Evolutionary conservation across 352 stramenopile genomes (phyloP).

Genomic region (Peronospora destructor): DNA sequence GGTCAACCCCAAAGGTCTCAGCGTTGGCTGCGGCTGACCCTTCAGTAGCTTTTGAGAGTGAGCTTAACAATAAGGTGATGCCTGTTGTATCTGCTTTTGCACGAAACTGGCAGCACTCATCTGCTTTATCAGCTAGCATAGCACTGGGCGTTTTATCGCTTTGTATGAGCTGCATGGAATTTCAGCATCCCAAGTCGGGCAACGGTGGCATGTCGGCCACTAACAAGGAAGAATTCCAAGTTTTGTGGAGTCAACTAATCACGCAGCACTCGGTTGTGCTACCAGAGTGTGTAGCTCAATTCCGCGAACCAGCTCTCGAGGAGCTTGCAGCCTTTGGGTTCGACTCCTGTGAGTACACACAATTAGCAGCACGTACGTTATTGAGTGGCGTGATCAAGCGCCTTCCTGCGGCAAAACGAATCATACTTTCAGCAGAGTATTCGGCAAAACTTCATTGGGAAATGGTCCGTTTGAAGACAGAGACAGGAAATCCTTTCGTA

Average conservation of each 20-base stretch:
- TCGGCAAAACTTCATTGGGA: conserved; percentile 76
- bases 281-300: conserved; percentile 59
- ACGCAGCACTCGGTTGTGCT: conserved; percentile 79
- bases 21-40: neutral
- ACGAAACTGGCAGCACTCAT: conserved; percentile 72
- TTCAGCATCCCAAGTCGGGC: conserved; percentile 43
- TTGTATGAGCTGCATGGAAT: conserved; percentile 82
- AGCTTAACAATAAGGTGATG: neutral
- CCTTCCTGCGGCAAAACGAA: conserved; percentile 36
- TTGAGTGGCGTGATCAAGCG: conserved; percentile 76
- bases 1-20: conserved; percentile 23
- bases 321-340: conserved; percentile 71
- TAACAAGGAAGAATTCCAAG: conserved; percentile 80
- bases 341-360: conserved; percentile 66
- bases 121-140: conserved; percentile 54
- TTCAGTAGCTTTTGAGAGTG: neutral
- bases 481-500: conserved; percentile 36
- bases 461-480: conserved; percentile 62
- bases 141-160: conserved; percentile 65
- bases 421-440: conserved; percentile 59
- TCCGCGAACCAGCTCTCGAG: conserved; percentile 66
- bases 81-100: conserved; percentile 28
- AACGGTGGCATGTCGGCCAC: conserved; percentile 14
- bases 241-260: conserved; percentile 82
- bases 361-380: conserved; percentile 60